Evolutionary conservation across 495 filamentous ascomycete species (phyloP).

Genomic region (Aspergillus nidulans): DNA sequence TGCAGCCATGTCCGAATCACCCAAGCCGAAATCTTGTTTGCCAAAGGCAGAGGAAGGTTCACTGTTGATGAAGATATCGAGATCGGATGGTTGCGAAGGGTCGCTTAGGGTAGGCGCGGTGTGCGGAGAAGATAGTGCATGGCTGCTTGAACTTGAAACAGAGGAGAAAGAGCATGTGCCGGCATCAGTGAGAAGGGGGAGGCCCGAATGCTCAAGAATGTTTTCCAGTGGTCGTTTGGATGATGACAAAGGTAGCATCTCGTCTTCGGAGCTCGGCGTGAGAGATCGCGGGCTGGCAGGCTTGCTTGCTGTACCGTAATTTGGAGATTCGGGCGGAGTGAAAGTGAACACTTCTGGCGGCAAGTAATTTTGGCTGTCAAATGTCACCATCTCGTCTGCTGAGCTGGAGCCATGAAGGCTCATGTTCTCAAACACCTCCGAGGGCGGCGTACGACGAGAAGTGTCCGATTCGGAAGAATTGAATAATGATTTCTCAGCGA

Average conservation of each 20-base stretch:
- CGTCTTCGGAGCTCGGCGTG: constrained; percentile 40
- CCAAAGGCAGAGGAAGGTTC: constrained; percentile 30
- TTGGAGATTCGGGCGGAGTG: constrained; percentile 48
- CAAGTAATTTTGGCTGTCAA: constrained; percentile 41
- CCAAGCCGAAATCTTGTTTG: constrained; percentile 32
- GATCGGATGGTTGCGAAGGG: constrained; percentile 37
- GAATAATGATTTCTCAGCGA: constrained; percentile 35
- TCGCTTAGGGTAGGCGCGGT: constrained; percentile 38
- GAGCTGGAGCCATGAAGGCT: constrained; percentile 46
- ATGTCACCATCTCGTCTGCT: constrained; percentile 31
- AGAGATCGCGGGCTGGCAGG: constrained; percentile 43
- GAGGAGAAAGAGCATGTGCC: constrained; percentile 34
- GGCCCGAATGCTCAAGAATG: constrained; percentile 21
- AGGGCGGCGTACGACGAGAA: constrained; percentile 28
- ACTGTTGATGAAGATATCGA: constrained; percentile 45
- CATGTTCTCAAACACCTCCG: constrained; percentile 36
- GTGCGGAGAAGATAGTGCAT: constrained; percentile 37
- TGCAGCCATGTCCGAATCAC: constrained; percentile 24
- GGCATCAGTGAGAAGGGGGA: constrained; percentile 24
- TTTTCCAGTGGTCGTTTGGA: constrained; percentile 20
- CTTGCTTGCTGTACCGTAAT: constrained; percentile 38
- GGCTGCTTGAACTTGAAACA: constrained; percentile 23
- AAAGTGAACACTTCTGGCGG: constrained; percentile 39
- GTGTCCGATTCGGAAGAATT: constrained; percentile 33
- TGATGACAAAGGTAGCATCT: constrained; percentile 33